A percentile compares a stretch with the other conserved stretches of the same genome.
Conservation (phyloP, 2,329 filamentous ascomycete genomes). For the Aspergillus neotritici region DNA sequence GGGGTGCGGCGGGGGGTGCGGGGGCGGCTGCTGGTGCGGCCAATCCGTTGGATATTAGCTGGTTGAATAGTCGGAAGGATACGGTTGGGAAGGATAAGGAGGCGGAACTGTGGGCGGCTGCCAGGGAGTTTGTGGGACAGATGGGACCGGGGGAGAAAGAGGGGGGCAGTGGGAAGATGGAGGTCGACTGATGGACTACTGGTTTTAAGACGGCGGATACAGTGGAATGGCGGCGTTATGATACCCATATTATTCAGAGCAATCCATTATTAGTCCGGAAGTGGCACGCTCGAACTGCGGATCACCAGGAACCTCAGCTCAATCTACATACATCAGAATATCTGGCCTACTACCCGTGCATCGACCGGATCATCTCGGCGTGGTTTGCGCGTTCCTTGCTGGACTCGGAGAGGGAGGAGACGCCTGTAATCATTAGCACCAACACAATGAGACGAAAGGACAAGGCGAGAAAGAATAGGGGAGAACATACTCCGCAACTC, state of each 20-base stretch:
- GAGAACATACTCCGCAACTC: slow-evolving; percentile 69
- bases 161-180: slow-evolving; percentile 31
- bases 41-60: slow-evolving; percentile 73
- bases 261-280: too few relatives aligned
- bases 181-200: slow-evolving; percentile 30
- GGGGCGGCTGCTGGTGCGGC: slow-evolving; percentile 29
- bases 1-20: slow-evolving; percentile 9
- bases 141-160: slow-evolving; percentile 20
- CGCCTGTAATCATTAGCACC: slow-evolving; percentile 39
- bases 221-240: slow-evolving; percentile 8
- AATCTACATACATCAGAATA: slow-evolving; percentile 11
- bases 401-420: slow-evolving; percentile 75
- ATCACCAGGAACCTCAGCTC: slow-evolving; percentile 13
- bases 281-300: neutral
- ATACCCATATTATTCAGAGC: slow-evolving; percentile 13
- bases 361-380: slow-evolving; percentile 72
- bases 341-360: slow-evolving; percentile 38
- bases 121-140: slow-evolving; percentile 50
- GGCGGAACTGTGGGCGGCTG: slow-evolving; percentile 66
- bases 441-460: neutral
- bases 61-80: slow-evolving; percentile 79
- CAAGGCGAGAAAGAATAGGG: neutral
- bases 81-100: slow-evolving; percentile 80
- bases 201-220: neutral
- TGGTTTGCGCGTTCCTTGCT: slow-evolving; percentile 80